A percentile compares a stretch with the other conserved stretches of the same genome.
These are phyloP conservation scores for Leptoxyphium fumago DNA, from an alignment of 2,329 filamentous ascomycete genomes.

Conservation along the genomic window DNA sequence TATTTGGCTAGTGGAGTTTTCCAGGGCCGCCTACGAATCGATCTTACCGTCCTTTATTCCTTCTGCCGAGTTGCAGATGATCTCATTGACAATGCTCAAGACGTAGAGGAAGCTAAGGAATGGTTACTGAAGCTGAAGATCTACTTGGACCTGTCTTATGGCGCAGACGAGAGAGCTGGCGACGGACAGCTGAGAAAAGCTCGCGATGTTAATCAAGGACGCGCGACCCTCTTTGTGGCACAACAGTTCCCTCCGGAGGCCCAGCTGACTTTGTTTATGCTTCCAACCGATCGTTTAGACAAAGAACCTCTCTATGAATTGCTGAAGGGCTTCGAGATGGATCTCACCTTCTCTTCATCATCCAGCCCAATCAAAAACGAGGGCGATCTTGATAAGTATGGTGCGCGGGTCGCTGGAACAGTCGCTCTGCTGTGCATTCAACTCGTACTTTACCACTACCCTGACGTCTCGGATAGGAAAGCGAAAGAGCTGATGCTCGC, in stretches of 20 bases:
- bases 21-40: constrained; percentile 50
- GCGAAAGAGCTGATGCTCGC: constrained; percentile 37
- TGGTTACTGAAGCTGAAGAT: constrained; percentile 46
- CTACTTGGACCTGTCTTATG: constrained; percentile 43
- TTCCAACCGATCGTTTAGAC: constrained; percentile 44
- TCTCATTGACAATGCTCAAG: constrained; percentile 50
- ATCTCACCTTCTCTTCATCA: constrained; percentile 38
- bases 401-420: constrained; percentile 54
- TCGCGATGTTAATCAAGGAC: constrained; percentile 15
- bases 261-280: constrained; percentile 41
- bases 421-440: constrained; percentile 55
- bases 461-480: constrained; percentile 14
- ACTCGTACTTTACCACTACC: constrained; percentile 47
- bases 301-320: constrained; percentile 47
- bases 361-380: constrained; percentile 42
- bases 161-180: constrained; percentile 5
- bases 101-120: constrained; percentile 34
- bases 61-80: constrained; percentile 64
- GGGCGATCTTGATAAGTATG: constrained; percentile 46
- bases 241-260: constrained; percentile 38
- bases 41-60: constrained; percentile 55
- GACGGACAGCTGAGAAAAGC: constrained; percentile 7
- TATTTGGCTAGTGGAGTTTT: constrained; percentile 59
- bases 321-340: constrained; percentile 54
- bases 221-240: constrained; percentile 25